Evolutionary conservation across 441 rosid genomes (phyloP).

Genomic region (Hypseocharis bilobata): DNA sequence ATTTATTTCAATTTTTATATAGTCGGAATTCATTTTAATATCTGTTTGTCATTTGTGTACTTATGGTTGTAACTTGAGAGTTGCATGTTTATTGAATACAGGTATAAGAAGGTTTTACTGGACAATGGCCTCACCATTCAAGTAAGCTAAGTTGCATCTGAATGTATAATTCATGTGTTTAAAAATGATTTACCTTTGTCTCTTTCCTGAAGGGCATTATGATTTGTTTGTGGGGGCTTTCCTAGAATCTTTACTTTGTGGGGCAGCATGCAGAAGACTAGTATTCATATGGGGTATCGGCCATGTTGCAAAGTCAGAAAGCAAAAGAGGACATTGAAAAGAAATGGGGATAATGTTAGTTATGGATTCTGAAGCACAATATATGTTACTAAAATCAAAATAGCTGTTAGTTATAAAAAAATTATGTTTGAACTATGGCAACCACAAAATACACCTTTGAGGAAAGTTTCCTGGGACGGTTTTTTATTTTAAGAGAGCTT

Average conservation of each 20-base stretch:
- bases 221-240: not conserved
- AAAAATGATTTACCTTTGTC: not conserved
- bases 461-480: not conserved
- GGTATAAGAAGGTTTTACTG: slow-evolving; percentile 73
- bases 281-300: not conserved
- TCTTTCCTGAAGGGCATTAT: not conserved
- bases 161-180: not conserved
- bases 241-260: not conserved
- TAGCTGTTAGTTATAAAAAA: not conserved
- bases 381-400: not conserved
- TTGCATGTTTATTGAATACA: slow-evolving; percentile 27
- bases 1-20: not conserved
- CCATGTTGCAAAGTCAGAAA: not conserved
- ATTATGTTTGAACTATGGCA: not conserved
- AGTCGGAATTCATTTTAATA: too few relatives aligned
- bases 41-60: slow-evolving; percentile 1
- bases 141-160: slow-evolving; percentile 34
- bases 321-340: not conserved
- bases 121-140: slow-evolving; percentile 69
- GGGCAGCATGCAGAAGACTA: not conserved
- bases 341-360: not conserved
- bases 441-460: not conserved
- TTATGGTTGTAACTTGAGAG: not conserved
- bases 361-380: not conserved
- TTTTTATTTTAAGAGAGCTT: not conserved